Evolutionary conservation across 2,329 filamentous ascomycete species (phyloP), one percentile per base, ranked within the genome.

Genomic region (Diaporthe sp.): DNA sequence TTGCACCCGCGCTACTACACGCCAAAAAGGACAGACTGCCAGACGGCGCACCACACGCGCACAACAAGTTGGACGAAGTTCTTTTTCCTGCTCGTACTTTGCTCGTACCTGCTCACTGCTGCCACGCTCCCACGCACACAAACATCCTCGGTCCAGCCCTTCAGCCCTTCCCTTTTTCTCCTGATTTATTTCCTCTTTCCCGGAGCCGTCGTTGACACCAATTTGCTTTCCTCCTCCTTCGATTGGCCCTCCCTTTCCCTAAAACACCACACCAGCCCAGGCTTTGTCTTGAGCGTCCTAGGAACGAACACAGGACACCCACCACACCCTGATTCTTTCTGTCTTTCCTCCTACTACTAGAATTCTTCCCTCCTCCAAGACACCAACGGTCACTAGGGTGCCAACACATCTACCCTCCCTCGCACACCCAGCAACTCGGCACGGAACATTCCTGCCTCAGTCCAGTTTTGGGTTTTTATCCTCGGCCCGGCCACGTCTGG

Each of bases 71-170:
- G 34, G 31, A 31, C 13, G 31, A 49, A 49, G n/a, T 61, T 65
- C 22, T 34, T 72, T 42, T 42, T 22, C 49, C 61, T 39, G 10
- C 12, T 72, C 31, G 31, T 31, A 31, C 31, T 7, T 31, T 31
- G 31, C 31, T 31, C 31, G 34, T 39, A 13, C 42, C 61, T 51
- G 25, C 28, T 49, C 39, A 22, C 39, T 19, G 10, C 28, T 65
- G 15, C 42, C 42, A 46, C 61, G 9, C 37, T 39, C 37, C 37
- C 37, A 39, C 37, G 37, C 37, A 22, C 37, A 39, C 37, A 42
- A 44, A 34, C 34, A 73, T 51, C 71, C 58, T 65, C 49, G 71
- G 71, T 31, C 58, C 70, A 65, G n/a, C 46, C 44, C 13, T 62
- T 61, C 46, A 42, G 46, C 58, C 71, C 46, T 55, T 42, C 44